Base-by-base conservation (phyloP, 192 early-diverging fungal genomes). In the Podila epigama region DNA sequence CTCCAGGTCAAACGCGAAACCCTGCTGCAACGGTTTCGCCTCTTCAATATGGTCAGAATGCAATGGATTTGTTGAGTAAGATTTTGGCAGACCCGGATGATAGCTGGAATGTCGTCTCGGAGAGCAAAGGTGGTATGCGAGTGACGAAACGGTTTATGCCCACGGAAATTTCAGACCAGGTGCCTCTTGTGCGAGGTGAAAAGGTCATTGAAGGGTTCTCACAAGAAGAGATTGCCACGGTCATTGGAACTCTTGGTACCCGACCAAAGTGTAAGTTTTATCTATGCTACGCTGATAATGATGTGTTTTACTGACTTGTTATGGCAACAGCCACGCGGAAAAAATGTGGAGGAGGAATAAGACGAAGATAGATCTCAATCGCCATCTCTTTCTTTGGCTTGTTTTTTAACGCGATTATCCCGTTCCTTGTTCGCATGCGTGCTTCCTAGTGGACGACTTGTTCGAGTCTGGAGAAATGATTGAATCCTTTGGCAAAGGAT, bases 201-300 rank as follows among this genome's bases (percentile, higher is more conserved):
- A 86, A 84, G 39, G 85, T 86, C n/a, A 83, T 86, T 8, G 85
- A 86, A 35, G 72, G 72, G 8, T 86, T 81, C 28, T 86, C 85
- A 3, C 52, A 82, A n/a, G 85, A 83, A 33, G 85, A 86, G 58
- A 80, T 86, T 29, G 69, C 81, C 4, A 75, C 82, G 1, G 81
- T 86, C 12, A 73, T 86, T 3, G 75, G 79, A 12, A 79, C 79
- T n/a, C 56, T 70, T 27, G 80, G 75, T 4, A 61, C 75, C n/a
- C 72, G 82, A 29, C 39, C 63, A 5, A 77, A 77, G 37, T 27
- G 73, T 77, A 57, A 77, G 66, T 61, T 0, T 22, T n/a, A n/a
- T n/a, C n/a, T n/a, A n/a, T n/a, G n/a, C n/a, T n/a, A n/a, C n/a
- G n/a, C n/a, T n/a, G n/a, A n/a, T n/a, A n/a, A n/a, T n/a, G n/a